Percentiles rank a stretch among this genome's conserved stretches.
Evolutionary conservation across 1,139 yeast genomes (phyloP).

Genomic region (Pichia sp.): DNA sequence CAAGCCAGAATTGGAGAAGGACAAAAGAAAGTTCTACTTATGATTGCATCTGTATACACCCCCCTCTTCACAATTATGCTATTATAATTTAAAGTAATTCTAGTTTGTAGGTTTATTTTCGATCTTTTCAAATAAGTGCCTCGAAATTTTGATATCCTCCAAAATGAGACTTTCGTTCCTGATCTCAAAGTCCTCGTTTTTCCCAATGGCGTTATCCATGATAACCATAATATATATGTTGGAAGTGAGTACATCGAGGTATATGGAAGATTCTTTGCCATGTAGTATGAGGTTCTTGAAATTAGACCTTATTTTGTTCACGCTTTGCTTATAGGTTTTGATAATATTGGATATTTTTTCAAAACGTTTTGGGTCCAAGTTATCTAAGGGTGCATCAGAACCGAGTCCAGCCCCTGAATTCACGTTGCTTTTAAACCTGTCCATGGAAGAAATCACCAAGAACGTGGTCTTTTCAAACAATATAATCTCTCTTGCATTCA

Average conservation of each 20-base stretch:
- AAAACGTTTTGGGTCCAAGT: conserved; percentile 80
- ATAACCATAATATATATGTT: conserved; percentile 76
- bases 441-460: conserved; percentile 77
- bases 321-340: conserved; percentile 91
- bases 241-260: conserved; percentile 62
- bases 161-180: conserved; percentile 58
- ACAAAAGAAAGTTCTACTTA: conserved; percentile 84
- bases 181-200: conserved; percentile 30
- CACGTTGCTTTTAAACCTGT: conserved; percentile 23
- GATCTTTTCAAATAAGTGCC: conserved; percentile 46
- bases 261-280: conserved; percentile 65
- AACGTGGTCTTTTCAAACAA: conserved; percentile 92
- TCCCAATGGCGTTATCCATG: conserved; percentile 26
- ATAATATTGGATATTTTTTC: conserved; percentile 92
- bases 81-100: neutral
- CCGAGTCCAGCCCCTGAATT: neutral
- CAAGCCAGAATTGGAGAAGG: conserved; percentile 92
- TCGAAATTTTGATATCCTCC: conserved; percentile 61
- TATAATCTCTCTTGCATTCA: conserved; percentile 87
- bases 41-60: conserved; percentile 26
- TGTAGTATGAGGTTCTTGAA: conserved; percentile 71
- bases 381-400: conserved; percentile 11
- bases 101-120: conserved; percentile 17
- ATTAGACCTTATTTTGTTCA: conserved; percentile 79
- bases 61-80: neutral